Base-by-base conservation (phyloP, 2,329 filamentous ascomycete genomes). In the Colletotrichum sidae region DNA sequence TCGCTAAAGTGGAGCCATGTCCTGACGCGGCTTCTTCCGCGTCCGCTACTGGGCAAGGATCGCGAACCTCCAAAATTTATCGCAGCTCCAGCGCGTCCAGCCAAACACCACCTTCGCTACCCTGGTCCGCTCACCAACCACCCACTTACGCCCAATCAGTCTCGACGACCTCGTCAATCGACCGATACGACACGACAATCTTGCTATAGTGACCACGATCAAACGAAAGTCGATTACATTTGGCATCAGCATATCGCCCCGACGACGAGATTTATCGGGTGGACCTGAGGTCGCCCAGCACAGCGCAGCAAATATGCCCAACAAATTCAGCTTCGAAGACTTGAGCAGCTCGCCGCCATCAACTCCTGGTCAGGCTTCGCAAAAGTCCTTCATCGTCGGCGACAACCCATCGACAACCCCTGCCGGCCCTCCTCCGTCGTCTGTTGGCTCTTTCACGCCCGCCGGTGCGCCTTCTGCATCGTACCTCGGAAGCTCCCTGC, bases 381-480 rank as follows among this genome's bases (percentile, higher is more conserved):
- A 47, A 4, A 66, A 66, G 41, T 25, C 38, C 7, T 81, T 80
- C 45, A 75, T 75, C 42, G 79, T 80, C 44, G 80, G 74, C 65
- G 78, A 82, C 8, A 77, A 80, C 54, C 83, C 84, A 7, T 83
- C 84, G 42, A 86, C 83, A 2, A 87, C 85, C 2, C 85, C 86
- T 6, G 81, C 81, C 15, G 85, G 81, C 0, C 81, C 81, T 35
- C 83, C 84, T 9, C 82, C 81, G 1, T 84, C 85, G 35, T 84
- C 84, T 8, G 79, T 80, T 8, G 81, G 81, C 5, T 86, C 84
- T 47, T 87, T 87, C 74, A 87, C 85, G 1, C 85, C 86, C 2
- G 79, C 80, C 13, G 86, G 86, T 60, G 84, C 85, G 13, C 86
- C 86, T 0, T 84, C 86, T 25, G 83, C 80, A 37, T 84, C 83